A percentile compares a stretch with the other conserved stretches of the same genome.
phyloP scores from a whole-genome alignment of 2,329 filamentous ascomycete genomes.

The Coniella lustricola region DNA sequence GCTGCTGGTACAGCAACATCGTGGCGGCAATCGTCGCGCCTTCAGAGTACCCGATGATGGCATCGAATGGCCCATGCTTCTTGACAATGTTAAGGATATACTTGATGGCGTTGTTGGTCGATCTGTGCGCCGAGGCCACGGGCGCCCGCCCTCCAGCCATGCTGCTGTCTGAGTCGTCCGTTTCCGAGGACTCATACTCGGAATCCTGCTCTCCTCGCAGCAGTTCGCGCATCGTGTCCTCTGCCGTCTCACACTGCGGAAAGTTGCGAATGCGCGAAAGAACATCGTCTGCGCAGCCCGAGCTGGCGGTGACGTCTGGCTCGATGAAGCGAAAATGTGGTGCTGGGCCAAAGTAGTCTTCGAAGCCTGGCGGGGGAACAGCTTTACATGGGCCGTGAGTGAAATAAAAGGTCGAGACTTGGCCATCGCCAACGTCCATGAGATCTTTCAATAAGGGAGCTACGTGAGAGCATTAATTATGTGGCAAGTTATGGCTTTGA shows the following conservation, averaged over 20 bases:
- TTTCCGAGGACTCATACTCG: not conserved
- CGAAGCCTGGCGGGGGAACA: slow-evolving; percentile 42
- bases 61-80: slow-evolving; percentile 33
- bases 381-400: slow-evolving; percentile 11
- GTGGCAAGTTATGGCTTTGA: not conserved
- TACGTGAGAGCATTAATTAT: not conserved
- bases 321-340: slow-evolving; percentile 52
- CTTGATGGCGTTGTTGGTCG: slow-evolving; percentile 34
- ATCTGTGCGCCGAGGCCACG: slow-evolving; percentile 25
- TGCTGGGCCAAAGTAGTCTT: slow-evolving; percentile 48
- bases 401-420: slow-evolving; percentile 8
- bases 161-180: not conserved
- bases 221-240: slow-evolving; percentile 4
- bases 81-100: slow-evolving; percentile 23
- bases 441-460: slow-evolving; percentile 17
- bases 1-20: slow-evolving; percentile 43
- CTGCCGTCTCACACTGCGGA: slow-evolving; percentile 30
- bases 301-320: slow-evolving; percentile 37
- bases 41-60: slow-evolving; percentile 55
- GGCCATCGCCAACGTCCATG: slow-evolving; percentile 4
- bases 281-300: slow-evolving; percentile 30
- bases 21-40: slow-evolving; percentile 50
- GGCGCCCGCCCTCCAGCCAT: too few species aligned
- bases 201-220: slow-evolving; percentile 11
- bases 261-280: slow-evolving; percentile 3